A percentile compares a stretch with the other conserved stretches of the same genome.
Conservation (phyloP, 768 basidiomycete genomes). For the Arthromyces matolae region DNA sequence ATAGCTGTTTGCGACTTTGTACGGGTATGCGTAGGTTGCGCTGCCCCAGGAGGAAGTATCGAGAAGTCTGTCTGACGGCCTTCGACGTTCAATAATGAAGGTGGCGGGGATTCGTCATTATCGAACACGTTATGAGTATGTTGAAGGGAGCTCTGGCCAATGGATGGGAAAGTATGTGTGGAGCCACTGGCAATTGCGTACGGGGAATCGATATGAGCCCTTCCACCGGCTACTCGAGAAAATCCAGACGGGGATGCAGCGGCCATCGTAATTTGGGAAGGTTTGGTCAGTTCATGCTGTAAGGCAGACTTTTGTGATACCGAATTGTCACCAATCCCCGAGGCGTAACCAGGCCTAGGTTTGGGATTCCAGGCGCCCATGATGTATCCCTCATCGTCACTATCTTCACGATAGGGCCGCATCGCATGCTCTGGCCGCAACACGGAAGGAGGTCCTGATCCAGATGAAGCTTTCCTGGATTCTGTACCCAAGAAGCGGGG, state of each 20-base stretch:
- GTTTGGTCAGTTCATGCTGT: constrained; percentile 15
- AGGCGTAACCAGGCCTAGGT: constrained; percentile 47
- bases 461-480: constrained; percentile 46
- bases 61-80: constrained; percentile 31
- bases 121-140: constrained; percentile 17
- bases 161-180: constrained; percentile 64
- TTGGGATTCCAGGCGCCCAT: constrained; percentile 94
- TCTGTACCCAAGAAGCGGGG: constrained; percentile 33
- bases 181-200: constrained; percentile 71
- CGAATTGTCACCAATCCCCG: constrained; percentile 38
- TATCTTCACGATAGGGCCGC: constrained; percentile 73
- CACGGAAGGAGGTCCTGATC: constrained; percentile 65
- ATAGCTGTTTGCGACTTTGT: constrained; percentile 83
- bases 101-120: constrained; percentile 43
- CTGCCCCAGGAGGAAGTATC: constrained; percentile 55
- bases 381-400: constrained; percentile 82
- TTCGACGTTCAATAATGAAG: constrained; percentile 49
- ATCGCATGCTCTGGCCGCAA: constrained; percentile 77
- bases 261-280: constrained; percentile 18
- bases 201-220: constrained; percentile 80
- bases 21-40: constrained; percentile 63
- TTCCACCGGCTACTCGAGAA: constrained; percentile 82
- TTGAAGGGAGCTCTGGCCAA: constrained; percentile 42
- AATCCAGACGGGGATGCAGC: constrained; percentile 55
- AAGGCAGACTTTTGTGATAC: constrained; percentile 7